Base-by-base conservation (phyloP, 73 alveolate species). In the Symbiodinium natans region DNA sequence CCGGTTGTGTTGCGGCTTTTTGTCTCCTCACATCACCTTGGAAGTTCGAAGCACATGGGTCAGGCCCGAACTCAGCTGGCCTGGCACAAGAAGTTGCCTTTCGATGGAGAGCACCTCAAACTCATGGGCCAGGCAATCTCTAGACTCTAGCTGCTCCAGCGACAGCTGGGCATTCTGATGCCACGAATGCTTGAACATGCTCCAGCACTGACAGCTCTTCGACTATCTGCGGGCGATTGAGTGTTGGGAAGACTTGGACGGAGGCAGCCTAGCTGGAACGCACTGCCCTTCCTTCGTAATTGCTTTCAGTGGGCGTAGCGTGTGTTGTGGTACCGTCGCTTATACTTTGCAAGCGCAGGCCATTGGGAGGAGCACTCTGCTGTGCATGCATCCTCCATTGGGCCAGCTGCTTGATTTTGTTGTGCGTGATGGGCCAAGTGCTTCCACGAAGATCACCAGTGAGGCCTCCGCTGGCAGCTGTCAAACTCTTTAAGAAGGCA, bases 291-390 rank as follows among this genome's bases (percentile, higher is more conserved):
- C 34, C 31, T 63, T 11, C 80, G 5, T 25, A 4, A 63, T 4
- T 63, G 29, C 34, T 17, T 17, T 63, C 34, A 8, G 9, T 52
- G 71, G 71, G 27, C 19, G 10, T 52, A 13, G 13, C n/a, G n/a
- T n/a, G 82, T 68, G 82, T 29, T 15, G 71, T 52, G 71, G 31
- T 29, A 43, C 9, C 11, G 25, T 11, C 36, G 90, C 41, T 38
- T 36, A 31, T 83, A 11, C 71, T 13, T 1, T 19, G n/a, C n/a
- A 3, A 17, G 7, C 43, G 34, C 80, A 90, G 95, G 98, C 42
- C 98, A 92, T 40, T 92, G 98, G 98, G 98, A 92, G 84, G 98
- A 92, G 90, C 98, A 92, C 52, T 92, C 98, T 9, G 98, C 98
- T 8, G 56, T 74, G 34, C 98, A 92, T 41, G 98, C 98, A n/a